Percentiles rank a stretch among this genome's conserved stretches.
Evolutionary conservation across 1,139 yeast genomes (phyloP).

Genomic region (Eremothecium cymbalariae): DNA sequence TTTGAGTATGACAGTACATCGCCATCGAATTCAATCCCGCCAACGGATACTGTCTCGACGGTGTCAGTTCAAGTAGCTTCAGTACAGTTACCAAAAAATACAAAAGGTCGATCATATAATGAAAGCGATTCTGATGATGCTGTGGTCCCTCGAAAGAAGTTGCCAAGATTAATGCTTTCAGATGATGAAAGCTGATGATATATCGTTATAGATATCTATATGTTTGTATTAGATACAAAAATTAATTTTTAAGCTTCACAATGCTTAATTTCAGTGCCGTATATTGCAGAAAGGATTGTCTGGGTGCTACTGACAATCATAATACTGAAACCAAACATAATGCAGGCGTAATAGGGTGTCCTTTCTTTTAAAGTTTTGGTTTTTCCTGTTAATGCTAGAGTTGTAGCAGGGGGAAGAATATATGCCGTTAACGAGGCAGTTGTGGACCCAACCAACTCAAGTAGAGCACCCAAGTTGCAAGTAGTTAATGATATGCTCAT

Average conservation of each 20-base stretch:
- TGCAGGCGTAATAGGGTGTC: slow-evolving; percentile 53
- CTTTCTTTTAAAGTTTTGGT: slow-evolving; percentile 38
- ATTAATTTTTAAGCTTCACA: slow-evolving; percentile 30
- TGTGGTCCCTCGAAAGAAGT: background rate
- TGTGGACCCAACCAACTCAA: slow-evolving; percentile 87
- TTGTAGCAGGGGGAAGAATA: slow-evolving; percentile 82
- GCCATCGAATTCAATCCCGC: no score
- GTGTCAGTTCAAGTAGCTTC: no score
- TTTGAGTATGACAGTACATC: no score
- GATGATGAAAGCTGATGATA: slow-evolving; percentile 4
- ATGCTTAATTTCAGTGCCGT: slow-evolving; percentile 37
- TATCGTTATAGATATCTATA: background rate
- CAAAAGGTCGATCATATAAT: no score
- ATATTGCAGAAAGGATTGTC: slow-evolving; percentile 52
- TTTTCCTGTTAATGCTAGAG: slow-evolving; percentile 53
- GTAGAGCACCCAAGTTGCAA: slow-evolving; percentile 79
- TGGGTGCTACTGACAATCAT: slow-evolving; percentile 74
- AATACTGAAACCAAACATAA: slow-evolving; percentile 62
- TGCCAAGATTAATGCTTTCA: background rate
- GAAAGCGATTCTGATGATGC: background rate
- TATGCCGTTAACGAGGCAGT: slow-evolving; percentile 92
- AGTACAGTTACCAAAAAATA: no score
- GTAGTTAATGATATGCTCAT: slow-evolving; percentile 73
- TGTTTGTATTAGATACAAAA: background rate
- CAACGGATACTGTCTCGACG: no score